Evolutionary conservation across 2,329 filamentous ascomycete species (phyloP).

Genomic region (Colletotrichum filicis): DNA sequence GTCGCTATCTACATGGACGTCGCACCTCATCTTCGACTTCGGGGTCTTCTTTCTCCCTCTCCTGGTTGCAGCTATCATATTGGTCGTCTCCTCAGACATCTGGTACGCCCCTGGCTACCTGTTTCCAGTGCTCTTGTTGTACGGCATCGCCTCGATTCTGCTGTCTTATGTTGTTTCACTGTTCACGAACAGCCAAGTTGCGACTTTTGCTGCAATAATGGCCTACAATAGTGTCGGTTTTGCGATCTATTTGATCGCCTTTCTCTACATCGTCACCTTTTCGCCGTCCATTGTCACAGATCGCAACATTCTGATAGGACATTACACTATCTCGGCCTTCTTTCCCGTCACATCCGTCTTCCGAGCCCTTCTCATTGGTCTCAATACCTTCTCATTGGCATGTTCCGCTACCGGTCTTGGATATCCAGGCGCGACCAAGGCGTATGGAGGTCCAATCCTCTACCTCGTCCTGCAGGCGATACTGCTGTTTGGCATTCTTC

Average conservation of each 20-base stretch:
- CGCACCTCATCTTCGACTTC: conserved; percentile 86
- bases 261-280: conserved; percentile 68
- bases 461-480: conserved; percentile 82
- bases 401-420: conserved; percentile 73
- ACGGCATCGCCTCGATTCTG: conserved; percentile 81
- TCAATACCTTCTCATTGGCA: conserved; percentile 86
- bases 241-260: conserved; percentile 74
- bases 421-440: conserved; percentile 75
- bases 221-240: conserved; percentile 80
- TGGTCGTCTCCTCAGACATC: conserved; percentile 69
- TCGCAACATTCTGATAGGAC: conserved; percentile 73
- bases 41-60: conserved; percentile 75
- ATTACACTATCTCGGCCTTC: conserved; percentile 79
- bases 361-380: conserved; percentile 77
- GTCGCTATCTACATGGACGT: conserved; percentile 83
- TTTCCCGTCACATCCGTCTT: conserved; percentile 82
- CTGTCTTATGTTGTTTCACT: conserved; percentile 85
- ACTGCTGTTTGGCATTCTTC: conserved; percentile 75
- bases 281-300: conserved; percentile 66
- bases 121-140: conserved; percentile 72
- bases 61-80: conserved; percentile 76
- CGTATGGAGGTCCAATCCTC: conserved; percentile 86
- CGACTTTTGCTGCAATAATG: conserved; percentile 85
- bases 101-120: conserved; percentile 87
- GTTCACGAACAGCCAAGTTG: conserved; percentile 80